Evolutionary conservation across 2,329 filamentous ascomycete genomes (phyloP).

Genomic region (Calcarisporium arbuscula): DNA sequence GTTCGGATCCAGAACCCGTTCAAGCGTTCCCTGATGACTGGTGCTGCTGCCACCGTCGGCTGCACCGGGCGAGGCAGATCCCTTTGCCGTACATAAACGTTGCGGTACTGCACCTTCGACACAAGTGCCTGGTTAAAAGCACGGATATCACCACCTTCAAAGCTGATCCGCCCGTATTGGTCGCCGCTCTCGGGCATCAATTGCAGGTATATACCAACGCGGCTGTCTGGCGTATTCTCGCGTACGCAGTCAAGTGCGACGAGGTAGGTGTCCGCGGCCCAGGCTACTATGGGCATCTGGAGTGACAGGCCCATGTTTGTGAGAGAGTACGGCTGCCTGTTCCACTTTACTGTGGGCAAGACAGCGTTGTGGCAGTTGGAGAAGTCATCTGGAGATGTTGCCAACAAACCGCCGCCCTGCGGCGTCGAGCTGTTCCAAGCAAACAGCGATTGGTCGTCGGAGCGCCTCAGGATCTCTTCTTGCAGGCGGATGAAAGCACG

Average conservation of each 20-base stretch:
- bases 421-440: no score
- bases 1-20: constrained; percentile 6
- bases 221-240: background rate
- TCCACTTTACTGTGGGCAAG: background rate
- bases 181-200: background rate
- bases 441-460: constrained; percentile 4
- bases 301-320: constrained; percentile 8
- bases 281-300: constrained; percentile 6
- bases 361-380: constrained; percentile 1
- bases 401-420: no score
- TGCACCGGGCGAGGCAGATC: no score
- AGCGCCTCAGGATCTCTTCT: constrained; percentile 15
- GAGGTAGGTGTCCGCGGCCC: constrained; percentile 7
- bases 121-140: background rate
- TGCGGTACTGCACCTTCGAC: background rate
- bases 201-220: constrained; percentile 6
- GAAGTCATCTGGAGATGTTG: no score
- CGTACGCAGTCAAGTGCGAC: constrained; percentile 6
- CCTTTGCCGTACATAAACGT: constrained; percentile 4
- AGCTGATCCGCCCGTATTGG: constrained; percentile 2
- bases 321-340: constrained; percentile 4
- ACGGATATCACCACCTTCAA: constrained; percentile 1
- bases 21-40: background rate
- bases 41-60: no score
- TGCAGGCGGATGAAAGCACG: constrained; percentile 17